Evolutionary conservation across 2,329 filamentous ascomycete genomes (phyloP).

Genomic region (Daldinia sp.): DNA sequence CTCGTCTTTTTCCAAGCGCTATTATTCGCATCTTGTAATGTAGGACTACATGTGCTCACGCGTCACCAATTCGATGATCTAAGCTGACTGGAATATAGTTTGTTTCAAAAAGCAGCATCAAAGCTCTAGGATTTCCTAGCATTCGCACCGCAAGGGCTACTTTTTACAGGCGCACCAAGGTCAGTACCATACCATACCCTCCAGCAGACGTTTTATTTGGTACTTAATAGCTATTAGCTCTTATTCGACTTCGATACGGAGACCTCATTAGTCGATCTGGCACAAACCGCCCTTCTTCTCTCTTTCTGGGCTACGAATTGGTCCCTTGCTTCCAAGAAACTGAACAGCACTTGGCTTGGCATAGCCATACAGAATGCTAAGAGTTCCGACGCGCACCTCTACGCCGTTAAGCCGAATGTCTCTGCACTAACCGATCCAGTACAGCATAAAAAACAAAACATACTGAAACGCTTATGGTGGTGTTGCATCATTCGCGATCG

Average conservation of each 20-base stretch:
- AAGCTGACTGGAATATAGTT: conserved; percentile 48
- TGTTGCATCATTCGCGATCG: conserved; percentile 66
- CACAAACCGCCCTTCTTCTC: conserved; percentile 59
- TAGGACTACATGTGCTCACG: conserved; percentile 37
- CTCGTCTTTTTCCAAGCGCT: conserved; percentile 62
- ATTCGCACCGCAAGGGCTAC: conserved; percentile 59
- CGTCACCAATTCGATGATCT: neutral
- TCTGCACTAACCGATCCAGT: conserved; percentile 49
- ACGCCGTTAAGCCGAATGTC: conserved; percentile 52
- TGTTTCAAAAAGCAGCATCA: conserved; percentile 56
- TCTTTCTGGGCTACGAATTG: conserved; percentile 55
- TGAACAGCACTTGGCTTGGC: conserved; percentile 63
- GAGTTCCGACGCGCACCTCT: conserved; percentile 59
- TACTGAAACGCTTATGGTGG: conserved; percentile 67
- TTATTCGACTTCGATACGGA: conserved; percentile 61
- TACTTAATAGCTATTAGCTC: conserved; percentile 48
- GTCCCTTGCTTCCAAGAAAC: conserved; percentile 55
- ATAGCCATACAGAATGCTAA: conserved; percentile 64
- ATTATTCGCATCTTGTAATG: conserved; percentile 59
- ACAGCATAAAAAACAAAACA: conserved; percentile 55
- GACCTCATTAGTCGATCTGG: conserved; percentile 55
- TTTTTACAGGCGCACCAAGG: conserved; percentile 60
- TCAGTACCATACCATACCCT: conserved; percentile 34
- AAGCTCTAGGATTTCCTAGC: conserved; percentile 57
- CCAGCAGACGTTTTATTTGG: neutral